phyloP scores from a whole-genome alignment of 345 rosid species.

The Carallia pectinifolia region DNA sequence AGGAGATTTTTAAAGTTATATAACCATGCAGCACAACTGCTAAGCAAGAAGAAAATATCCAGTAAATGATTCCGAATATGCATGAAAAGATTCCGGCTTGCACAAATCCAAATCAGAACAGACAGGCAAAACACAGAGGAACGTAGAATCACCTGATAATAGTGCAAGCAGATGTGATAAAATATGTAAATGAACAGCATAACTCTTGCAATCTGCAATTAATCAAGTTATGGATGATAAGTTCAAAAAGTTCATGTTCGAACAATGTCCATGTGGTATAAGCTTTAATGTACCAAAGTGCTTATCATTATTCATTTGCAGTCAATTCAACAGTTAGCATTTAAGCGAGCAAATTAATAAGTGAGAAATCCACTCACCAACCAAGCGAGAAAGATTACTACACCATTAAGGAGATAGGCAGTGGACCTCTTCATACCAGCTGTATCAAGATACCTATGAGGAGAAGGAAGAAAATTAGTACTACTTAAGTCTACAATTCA shows the following conservation, averaged over 20 bases:
- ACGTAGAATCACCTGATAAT: constrained; percentile 24
- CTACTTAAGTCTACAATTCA: neutral
- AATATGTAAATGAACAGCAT: constrained; percentile 29
- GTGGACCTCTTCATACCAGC: constrained; percentile 32
- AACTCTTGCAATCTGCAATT: constrained; percentile 31
- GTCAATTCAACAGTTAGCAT: too few species aligned
- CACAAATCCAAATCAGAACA: neutral
- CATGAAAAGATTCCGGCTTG: neutral
- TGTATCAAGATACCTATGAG: constrained; percentile 30
- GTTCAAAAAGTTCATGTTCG: too few species aligned
- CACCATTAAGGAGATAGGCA: constrained; percentile 31
- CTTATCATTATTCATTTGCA: too few species aligned
- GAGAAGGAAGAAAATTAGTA: neutral
- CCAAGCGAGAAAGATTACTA: constrained; percentile 28
- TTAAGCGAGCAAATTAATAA: too few species aligned
- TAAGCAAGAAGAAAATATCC: neutral
- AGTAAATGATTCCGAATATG: too few species aligned
- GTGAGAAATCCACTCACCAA: constrained; percentile 19
- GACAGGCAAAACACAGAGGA: neutral
- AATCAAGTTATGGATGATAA: neutral
- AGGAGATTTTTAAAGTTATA: too few species aligned
- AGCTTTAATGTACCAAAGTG: too few species aligned
- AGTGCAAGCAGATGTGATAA: constrained; percentile 28
- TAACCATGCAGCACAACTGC: too few species aligned
- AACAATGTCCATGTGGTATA: too few species aligned